Percentiles rank a stretch among this genome's conserved stretches.
phyloP scores from a whole-genome alignment of 805 yeast species.

The Candida xiaguanensis region DNA sequence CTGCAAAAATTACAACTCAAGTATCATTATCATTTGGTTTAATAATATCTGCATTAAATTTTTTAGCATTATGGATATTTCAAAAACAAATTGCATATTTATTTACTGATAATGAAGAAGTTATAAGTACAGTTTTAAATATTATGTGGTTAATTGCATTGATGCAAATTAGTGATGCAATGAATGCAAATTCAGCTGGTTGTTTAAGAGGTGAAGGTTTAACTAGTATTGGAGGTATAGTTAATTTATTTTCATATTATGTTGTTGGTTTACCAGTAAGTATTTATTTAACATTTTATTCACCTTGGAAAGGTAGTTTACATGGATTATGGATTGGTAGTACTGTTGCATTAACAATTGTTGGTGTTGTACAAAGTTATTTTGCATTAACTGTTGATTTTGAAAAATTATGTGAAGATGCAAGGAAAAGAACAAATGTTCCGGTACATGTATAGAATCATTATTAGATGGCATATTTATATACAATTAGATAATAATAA shows the following conservation, averaged over 20 bases:
- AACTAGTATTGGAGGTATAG: constrained; percentile 59
- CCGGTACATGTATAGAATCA: constrained; percentile 6
- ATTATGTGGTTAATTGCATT: constrained; percentile 62
- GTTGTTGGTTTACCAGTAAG: constrained; percentile 62
- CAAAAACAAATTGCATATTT: constrained; percentile 33
- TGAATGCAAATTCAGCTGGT: constrained; percentile 72
- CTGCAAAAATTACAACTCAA: constrained; percentile 34
- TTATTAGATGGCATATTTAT: background rate
- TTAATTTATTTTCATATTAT: constrained; percentile 56
- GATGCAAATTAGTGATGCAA: constrained; percentile 68
- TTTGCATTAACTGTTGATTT: constrained; percentile 34
- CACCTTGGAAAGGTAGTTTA: constrained; percentile 43
- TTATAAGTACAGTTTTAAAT: constrained; percentile 45
- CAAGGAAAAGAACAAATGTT: constrained; percentile 30
- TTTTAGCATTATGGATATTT: constrained; percentile 26
- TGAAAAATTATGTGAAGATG: constrained; percentile 34
- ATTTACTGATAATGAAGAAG: constrained; percentile 60
- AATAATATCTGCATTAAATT: constrained; percentile 29
- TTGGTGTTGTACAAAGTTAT: constrained; percentile 44
- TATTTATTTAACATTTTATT: constrained; percentile 48
- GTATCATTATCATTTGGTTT: constrained; percentile 38
- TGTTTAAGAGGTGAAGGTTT: constrained; percentile 76
- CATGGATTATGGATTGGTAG: constrained; percentile 66
- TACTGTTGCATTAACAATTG: constrained; percentile 48
- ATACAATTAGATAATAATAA: background rate